These are phyloP conservation scores for Pichiaceae sp. DNA, from an alignment of 1,139 yeast genomes.

Conservation along the genomic window DNA sequence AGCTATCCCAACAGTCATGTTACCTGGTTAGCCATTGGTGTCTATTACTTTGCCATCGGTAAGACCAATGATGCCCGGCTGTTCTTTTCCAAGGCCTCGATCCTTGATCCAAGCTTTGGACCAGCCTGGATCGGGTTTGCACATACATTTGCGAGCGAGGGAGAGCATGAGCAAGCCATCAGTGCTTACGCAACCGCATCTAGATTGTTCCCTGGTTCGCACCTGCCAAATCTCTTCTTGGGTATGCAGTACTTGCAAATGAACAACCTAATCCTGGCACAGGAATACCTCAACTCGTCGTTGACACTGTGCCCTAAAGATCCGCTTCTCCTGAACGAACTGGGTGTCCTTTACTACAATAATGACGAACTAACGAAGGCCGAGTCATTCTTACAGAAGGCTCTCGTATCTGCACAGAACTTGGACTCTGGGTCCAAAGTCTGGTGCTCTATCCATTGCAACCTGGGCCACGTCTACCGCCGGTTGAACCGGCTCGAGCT, in stretches of 20 bases:
- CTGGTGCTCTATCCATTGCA: conserved; percentile 81
- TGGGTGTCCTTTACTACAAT: conserved; percentile 86
- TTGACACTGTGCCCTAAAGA: conserved; percentile 74
- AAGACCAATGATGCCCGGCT: conserved; percentile 78
- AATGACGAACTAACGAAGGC: conserved; percentile 62
- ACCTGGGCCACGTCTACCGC: conserved; percentile 86
- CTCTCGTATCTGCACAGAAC: conserved; percentile 60
- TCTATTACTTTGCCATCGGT: conserved; percentile 71
- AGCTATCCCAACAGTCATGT: conserved; percentile 74
- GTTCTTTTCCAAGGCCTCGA: conserved; percentile 83
- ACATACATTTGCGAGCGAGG: conserved; percentile 94
- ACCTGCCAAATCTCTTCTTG: conserved; percentile 77
- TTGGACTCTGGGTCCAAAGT: conserved; percentile 75
- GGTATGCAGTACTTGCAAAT: conserved; percentile 96
- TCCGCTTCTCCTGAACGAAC: conserved; percentile 81
- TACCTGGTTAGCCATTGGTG: conserved; percentile 91
- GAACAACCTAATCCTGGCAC: conserved; percentile 74
- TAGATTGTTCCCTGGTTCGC: conserved; percentile 88
- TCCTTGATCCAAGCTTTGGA: conserved; percentile 83
- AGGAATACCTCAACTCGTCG: conserved; percentile 75
- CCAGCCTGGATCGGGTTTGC: conserved; percentile 99
- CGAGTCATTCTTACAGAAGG: conserved; percentile 62
- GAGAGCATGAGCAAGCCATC: conserved; percentile 97
- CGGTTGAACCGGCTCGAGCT: conserved; percentile 53
- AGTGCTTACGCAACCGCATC: conserved; percentile 97